Conservation (phyloP, 306 rosid species). For the Dryas alaskensis region DNA sequence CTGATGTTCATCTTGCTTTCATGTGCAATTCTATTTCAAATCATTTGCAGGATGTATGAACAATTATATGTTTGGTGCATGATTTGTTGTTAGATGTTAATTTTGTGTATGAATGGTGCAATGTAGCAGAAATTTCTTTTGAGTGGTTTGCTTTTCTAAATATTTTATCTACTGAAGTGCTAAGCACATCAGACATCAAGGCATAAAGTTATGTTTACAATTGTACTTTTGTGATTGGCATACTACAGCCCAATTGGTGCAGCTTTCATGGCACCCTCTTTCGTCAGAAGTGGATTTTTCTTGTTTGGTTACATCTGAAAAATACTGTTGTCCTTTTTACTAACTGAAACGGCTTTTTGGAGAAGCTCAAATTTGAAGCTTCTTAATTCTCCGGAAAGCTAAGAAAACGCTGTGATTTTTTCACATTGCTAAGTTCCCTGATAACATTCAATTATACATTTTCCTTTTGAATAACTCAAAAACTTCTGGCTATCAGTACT, state of each 20-base stretch:
- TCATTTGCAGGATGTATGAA: background rate
- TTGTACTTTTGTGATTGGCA: background rate
- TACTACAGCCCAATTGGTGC: background rate
- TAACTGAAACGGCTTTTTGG: too few species aligned
- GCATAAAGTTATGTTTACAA: background rate
- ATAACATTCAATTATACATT: too few species aligned
- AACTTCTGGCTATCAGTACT: too few species aligned
- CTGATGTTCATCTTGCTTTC: conserved; percentile 6
- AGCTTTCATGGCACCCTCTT: background rate
- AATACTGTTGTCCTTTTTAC: background rate
- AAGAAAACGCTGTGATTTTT: too few species aligned
- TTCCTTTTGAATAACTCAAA: too few species aligned
- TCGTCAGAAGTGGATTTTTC: background rate
- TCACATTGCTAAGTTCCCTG: too few species aligned
- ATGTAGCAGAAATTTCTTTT: background rate
- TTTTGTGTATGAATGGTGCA: conserved; percentile 10
- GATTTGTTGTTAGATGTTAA: background rate
- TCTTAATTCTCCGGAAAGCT: too few species aligned
- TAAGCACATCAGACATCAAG: background rate
- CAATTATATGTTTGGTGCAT: background rate
- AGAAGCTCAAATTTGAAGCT: too few species aligned
- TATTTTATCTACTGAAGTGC: background rate
- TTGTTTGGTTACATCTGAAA: background rate
- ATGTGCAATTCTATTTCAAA: background rate
- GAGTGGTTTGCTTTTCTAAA: background rate